Evolutionary conservation across 164 flowering plant genomes (phyloP), one percentile per base, ranked within the genome.

Genomic region (Echeveria elegans): DNA sequence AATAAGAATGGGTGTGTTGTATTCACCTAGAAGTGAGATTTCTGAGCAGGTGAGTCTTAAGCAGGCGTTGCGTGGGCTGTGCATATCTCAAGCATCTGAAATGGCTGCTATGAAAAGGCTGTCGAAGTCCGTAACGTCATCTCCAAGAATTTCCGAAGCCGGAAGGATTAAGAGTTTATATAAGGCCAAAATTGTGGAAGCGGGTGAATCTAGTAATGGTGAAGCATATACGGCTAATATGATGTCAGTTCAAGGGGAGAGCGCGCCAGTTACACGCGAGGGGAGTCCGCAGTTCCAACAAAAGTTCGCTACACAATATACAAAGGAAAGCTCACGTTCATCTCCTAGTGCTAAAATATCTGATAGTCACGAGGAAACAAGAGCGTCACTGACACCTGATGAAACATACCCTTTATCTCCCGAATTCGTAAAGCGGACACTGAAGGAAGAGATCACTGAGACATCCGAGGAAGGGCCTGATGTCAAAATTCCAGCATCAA

Each of bases 21-120:
- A 68, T n/a, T 80, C 87, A 10, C 81, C 85, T 0, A 70, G 82
- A 66, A 66, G 68, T 40, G 87, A 85, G n/a, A 74, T 68, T 73
- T 77, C 92, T 18, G 86, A 85, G 61, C 75, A 78, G 14, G 78
- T 79, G 48, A 80, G 78, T 56, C 64, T 86, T 43, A 86, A 86
- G 76, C 87, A 85, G 68, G 92, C 89, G 45, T 65, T 86, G 45
- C 77, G 92, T 74, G 89, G 87, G 16, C 69, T 80, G 30, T 80
- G 86, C 72, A 77, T 86, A 52, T 80, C 91, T 41, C 87, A 86
- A 69, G 92, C 92, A 53, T 85, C 92, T 23, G 92, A 86, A 77
- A 80, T 79, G 82, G 92, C 92, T 68, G 88, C 91, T 36, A 73
- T 77, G 81, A 86, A 80, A 71, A 67, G 92, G 30, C 68, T 78